Conservation (phyloP, 768 basidiomycete genomes). For the Lactarius quietus region DNA sequence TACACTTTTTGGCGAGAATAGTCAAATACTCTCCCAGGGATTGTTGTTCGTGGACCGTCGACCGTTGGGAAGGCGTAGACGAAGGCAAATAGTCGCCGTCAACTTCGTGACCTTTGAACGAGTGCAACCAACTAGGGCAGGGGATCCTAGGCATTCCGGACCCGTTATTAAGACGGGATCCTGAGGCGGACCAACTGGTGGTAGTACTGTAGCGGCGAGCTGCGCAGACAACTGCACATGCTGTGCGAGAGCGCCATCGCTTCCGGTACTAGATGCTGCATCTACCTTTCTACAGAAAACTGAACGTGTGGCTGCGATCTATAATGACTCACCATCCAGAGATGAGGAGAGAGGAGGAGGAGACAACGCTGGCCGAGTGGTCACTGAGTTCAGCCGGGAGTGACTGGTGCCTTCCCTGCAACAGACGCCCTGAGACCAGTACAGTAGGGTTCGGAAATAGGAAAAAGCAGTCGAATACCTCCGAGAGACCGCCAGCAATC, state of each 20-base stretch:
- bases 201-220: neutral
- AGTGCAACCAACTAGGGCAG: neutral
- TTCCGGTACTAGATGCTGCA: neutral
- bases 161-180: neutral
- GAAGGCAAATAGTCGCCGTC: neutral
- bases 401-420: neutral
- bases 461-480: slow-evolving; percentile 7
- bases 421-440: neutral
- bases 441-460: neutral
- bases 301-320: neutral
- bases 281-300: neutral
- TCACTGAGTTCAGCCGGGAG: neutral
- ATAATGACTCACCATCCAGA: slow-evolving; percentile 1
- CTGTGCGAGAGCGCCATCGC: neutral
- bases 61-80: neutral
- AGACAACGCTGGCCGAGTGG: neutral
- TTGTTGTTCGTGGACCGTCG: slow-evolving; percentile 10
- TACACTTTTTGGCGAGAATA: slow-evolving; percentile 40
- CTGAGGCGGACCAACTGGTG: neutral
- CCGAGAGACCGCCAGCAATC: neutral
- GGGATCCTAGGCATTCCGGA: neutral
- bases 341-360: neutral
- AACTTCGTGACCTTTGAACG: neutral
- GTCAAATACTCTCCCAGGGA: slow-evolving; percentile 27
- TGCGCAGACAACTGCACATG: neutral